Evolutionary conservation across 2,329 filamentous ascomycete genomes (phyloP).

Genomic region (Colletotrichum brevisporum): DNA sequence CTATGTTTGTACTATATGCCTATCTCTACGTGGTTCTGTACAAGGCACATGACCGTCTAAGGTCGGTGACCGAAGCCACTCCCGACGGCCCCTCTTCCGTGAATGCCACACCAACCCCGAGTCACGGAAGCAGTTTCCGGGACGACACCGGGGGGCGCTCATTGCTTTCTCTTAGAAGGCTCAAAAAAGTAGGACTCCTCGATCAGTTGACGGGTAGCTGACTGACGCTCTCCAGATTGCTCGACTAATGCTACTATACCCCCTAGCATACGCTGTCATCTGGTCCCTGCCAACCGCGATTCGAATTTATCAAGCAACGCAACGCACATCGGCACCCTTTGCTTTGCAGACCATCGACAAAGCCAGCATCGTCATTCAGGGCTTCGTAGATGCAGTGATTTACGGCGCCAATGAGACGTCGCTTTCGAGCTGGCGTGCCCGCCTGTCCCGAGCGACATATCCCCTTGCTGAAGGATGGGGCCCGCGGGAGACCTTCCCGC

Average conservation of each 20-base stretch:
- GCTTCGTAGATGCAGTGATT: constrained; percentile 56
- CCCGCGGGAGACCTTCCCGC: neutral
- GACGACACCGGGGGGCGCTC: constrained; percentile 2
- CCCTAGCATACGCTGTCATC: constrained; percentile 56
- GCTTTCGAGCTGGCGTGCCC: constrained; percentile 25
- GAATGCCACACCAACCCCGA: constrained; percentile 7
- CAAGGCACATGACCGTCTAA: constrained; percentile 52
- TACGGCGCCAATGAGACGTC: constrained; percentile 49
- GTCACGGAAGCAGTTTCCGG: constrained; percentile 7
- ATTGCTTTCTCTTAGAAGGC: constrained; percentile 33
- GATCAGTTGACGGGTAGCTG: constrained; percentile 9
- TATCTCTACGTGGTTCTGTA: constrained; percentile 56
- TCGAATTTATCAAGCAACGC: constrained; percentile 56
- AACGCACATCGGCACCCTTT: constrained; percentile 51
- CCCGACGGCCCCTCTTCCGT: neutral
- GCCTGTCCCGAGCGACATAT: neutral
- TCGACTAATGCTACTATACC: constrained; percentile 58
- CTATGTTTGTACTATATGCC: constrained; percentile 54
- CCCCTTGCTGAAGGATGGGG: neutral
- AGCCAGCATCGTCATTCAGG: constrained; percentile 57
- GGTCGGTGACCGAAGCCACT: constrained; percentile 47
- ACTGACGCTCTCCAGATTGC: constrained; percentile 48
- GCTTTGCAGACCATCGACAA: constrained; percentile 54
- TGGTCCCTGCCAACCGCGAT: constrained; percentile 58
- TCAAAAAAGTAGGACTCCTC: constrained; percentile 43